Conservation (phyloP, 257 asterid species). For the Henckelia pumila region DNA sequence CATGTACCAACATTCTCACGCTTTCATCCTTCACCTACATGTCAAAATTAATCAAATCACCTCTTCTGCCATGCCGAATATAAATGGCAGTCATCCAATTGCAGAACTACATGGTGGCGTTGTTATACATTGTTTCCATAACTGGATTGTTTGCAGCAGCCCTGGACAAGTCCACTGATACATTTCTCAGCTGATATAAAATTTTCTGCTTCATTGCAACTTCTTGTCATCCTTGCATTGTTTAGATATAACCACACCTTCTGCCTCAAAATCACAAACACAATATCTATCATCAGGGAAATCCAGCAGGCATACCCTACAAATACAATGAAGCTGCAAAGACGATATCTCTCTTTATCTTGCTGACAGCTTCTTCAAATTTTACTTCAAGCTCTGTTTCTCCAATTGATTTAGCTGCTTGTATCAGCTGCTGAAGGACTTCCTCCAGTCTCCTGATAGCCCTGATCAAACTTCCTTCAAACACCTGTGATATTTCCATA, state of each 20-base stretch:
- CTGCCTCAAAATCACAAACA: slow-evolving; percentile 10
- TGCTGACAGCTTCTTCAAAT: slow-evolving; percentile 87
- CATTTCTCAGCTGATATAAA: background rate
- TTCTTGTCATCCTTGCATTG: background rate
- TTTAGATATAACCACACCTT: background rate
- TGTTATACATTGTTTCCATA: no score
- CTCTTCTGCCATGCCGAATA: no score
- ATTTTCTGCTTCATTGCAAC: background rate
- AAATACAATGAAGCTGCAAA: slow-evolving; percentile 95
- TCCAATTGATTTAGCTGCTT: slow-evolving; percentile 88
- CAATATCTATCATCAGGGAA: background rate
- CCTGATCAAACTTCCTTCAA: slow-evolving; percentile 97
- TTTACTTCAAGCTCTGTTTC: slow-evolving; percentile 79
- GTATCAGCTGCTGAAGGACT: slow-evolving; percentile 90
- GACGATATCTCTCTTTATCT: slow-evolving; percentile 96
- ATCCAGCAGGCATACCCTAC: slow-evolving; percentile 27
- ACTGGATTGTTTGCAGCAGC: no score
- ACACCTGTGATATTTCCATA: slow-evolving; percentile 89
- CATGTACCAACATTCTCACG: no score
- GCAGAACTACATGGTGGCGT: no score
- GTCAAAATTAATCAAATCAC: no score
- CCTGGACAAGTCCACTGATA: no score
- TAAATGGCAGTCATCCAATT: no score
- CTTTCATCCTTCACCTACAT: no score
- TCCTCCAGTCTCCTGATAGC: slow-evolving; percentile 97